Conservation (phyloP, 2,329 filamentous ascomycete genomes). For the Zymoseptoria crescenta region DNA sequence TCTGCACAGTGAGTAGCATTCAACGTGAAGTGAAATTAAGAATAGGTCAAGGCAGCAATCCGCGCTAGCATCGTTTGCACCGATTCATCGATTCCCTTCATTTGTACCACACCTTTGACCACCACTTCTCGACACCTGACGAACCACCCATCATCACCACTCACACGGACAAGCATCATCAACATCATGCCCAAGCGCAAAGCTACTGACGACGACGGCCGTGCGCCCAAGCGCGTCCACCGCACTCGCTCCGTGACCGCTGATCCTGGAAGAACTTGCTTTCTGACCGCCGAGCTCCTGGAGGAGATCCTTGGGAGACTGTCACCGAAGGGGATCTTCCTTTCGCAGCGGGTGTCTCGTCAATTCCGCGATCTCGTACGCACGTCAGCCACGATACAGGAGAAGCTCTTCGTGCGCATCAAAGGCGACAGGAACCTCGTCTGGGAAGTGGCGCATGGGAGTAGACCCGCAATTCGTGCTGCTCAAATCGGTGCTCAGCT, state of each 20-base stretch:
- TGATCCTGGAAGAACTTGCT: neutral
- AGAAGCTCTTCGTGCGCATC: neutral
- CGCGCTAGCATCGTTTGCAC: neutral
- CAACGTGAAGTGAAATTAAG: neutral
- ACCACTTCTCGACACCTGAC: neutral
- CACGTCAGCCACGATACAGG: neutral
- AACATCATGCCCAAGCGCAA: neutral
- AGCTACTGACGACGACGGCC: neutral
- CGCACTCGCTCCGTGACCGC: neutral
- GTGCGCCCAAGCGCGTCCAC: neutral
- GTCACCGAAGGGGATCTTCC: neutral
- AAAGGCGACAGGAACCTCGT: neutral
- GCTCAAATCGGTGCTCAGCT: neutral
- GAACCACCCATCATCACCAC: neutral
- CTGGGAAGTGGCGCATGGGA: neutral
- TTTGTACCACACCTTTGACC: neutral
- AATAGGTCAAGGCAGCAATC: neutral
- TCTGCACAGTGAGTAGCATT: neutral
- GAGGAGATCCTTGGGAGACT: constrained; percentile 1
- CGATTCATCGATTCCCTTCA: neutral
- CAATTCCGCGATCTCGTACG: constrained; percentile 3
- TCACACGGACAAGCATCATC: neutral
- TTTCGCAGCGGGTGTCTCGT: neutral
- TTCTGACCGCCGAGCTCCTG: constrained; percentile 4
- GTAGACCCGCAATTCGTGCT: constrained; percentile 41